phyloP scores from a whole-genome alignment of 805 yeast genomes.

The Priceomyces fermenticarens region DNA sequence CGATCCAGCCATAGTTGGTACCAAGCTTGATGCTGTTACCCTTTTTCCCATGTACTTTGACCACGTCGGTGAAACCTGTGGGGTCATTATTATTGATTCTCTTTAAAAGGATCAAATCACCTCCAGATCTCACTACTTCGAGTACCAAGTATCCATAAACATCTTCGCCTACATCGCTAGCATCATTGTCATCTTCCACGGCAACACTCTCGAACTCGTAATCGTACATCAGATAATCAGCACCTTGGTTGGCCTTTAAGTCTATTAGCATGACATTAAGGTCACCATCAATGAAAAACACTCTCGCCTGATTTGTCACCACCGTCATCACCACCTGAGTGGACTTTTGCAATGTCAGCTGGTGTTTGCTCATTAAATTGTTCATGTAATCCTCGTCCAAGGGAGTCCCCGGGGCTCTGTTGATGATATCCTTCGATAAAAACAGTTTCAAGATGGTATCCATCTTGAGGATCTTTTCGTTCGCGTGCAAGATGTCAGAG shows the following conservation, averaged over 20 bases:
- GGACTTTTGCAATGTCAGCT: conserved; percentile 16
- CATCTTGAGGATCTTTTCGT: conserved; percentile 40
- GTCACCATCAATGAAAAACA: conserved; percentile 34
- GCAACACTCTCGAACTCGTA: conserved; percentile 58
- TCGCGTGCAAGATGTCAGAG: conserved; percentile 24
- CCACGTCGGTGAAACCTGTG: conserved; percentile 19
- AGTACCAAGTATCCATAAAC: conserved; percentile 62
- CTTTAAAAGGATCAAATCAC: conserved; percentile 53
- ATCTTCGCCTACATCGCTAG: conserved; percentile 34
- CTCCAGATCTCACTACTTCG: conserved; percentile 55
- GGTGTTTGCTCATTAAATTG: conserved; percentile 22
- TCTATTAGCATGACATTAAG: conserved; percentile 38
- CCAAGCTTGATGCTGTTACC: conserved; percentile 44
- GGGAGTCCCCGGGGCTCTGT: conserved; percentile 15
- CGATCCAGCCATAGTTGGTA: conserved; percentile 60
- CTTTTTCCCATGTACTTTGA: conserved; percentile 26
- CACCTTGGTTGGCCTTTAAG: conserved; percentile 38
- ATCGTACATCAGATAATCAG: conserved; percentile 73
- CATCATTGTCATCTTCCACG: conserved; percentile 15
- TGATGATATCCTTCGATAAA: conserved; percentile 21
- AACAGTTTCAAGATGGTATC: conserved; percentile 38
- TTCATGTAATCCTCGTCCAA: conserved; percentile 33
- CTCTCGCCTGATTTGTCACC: conserved; percentile 38
- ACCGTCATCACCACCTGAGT: conserved; percentile 35
- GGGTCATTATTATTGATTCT: conserved; percentile 36